Conservation (phyloP, 495 filamentous ascomycete species). For the Aspergillus mulundensis region DNA sequence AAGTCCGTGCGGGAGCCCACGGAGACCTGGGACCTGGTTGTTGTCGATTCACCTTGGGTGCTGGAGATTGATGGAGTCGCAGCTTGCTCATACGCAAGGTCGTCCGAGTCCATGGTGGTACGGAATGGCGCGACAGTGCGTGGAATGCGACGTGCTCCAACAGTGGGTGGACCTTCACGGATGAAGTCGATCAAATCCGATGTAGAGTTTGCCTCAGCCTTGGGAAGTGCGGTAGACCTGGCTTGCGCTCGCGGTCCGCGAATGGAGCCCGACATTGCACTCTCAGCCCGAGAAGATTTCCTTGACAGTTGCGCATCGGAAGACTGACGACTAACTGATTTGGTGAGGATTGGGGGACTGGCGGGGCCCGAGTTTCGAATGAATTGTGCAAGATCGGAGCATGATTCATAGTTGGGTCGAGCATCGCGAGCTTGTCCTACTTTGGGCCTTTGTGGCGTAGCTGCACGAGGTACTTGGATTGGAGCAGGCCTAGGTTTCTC, state of each 20-base stretch:
- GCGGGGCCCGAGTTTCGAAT: slow-evolving; percentile 55
- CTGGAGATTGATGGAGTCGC: slow-evolving; percentile 37
- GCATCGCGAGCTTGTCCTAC: slow-evolving; percentile 60
- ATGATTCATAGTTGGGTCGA: slow-evolving; percentile 58
- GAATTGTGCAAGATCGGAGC: slow-evolving; percentile 79
- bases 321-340: slow-evolving; percentile 7
- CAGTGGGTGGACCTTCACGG: slow-evolving; percentile 66
- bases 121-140: slow-evolving; percentile 83
- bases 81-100: slow-evolving; percentile 46
- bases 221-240: slow-evolving; percentile 60
- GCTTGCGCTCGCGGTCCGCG: slow-evolving; percentile 55
- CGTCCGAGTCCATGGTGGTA: slow-evolving; percentile 80
- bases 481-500: slow-evolving; percentile 28
- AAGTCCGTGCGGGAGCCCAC: slow-evolving; percentile 57
- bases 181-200: slow-evolving; percentile 94
- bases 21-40: slow-evolving; percentile 46
- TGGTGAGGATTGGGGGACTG: slow-evolving; percentile 1
- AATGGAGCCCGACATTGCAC: slow-evolving; percentile 19
- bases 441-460: slow-evolving; percentile 22
- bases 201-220: slow-evolving; percentile 54
- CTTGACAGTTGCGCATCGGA: slow-evolving; percentile 22
- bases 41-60: slow-evolving; percentile 39
- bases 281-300: slow-evolving; percentile 18
- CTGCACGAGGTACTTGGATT: slow-evolving; percentile 6
- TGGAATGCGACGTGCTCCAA: slow-evolving; percentile 62